These are phyloP conservation scores for Xenosphaeropsis pyriputrescens DNA, from an alignment of 2,329 filamentous ascomycete genomes.

Conservation along the genomic window DNA sequence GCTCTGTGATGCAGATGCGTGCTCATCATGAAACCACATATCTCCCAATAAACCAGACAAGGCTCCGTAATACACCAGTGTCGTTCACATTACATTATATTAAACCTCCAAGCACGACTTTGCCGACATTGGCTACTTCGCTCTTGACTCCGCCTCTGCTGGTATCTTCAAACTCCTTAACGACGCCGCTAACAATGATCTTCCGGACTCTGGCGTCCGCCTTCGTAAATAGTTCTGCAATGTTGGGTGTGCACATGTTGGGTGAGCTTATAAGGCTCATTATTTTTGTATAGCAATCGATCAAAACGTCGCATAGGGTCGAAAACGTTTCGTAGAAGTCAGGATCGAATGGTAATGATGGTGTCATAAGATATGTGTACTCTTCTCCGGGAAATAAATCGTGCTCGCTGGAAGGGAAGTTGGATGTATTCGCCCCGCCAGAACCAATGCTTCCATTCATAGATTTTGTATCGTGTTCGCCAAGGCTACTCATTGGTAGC, in stretches of 20 bases:
- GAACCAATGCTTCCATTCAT: constrained; percentile 23
- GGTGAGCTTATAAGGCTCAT: constrained; percentile 62
- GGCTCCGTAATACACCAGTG: too few relatives aligned
- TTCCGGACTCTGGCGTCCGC: constrained; percentile 77
- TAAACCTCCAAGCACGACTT: constrained; percentile 77
- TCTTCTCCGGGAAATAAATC: constrained; percentile 71
- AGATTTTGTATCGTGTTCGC: constrained; percentile 29
- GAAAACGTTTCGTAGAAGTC: constrained; percentile 96
- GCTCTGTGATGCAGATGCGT: too few relatives aligned
- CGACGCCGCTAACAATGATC: constrained; percentile 71
- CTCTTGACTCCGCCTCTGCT: constrained; percentile 62
- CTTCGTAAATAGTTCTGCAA: constrained; percentile 82
- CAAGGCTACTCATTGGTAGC: constrained; percentile 28
- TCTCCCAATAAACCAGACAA: too few relatives aligned
- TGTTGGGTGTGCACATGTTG: constrained; percentile 49
- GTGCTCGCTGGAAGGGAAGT: constrained; percentile 40
- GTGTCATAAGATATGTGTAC: constrained; percentile 81
- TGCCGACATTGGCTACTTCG: constrained; percentile 75
- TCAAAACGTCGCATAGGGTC: constrained; percentile 86
- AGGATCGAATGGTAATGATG: constrained; percentile 83
- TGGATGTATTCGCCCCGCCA: constrained; percentile 17
- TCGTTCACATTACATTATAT: constrained; percentile 30
- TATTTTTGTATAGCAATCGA: constrained; percentile 78
- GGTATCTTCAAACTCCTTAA: constrained; percentile 86
- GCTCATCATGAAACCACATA: too few relatives aligned